Conservation (phyloP, 371 early-diverging fungal genomes). For the Mortierella sp. region DNA sequence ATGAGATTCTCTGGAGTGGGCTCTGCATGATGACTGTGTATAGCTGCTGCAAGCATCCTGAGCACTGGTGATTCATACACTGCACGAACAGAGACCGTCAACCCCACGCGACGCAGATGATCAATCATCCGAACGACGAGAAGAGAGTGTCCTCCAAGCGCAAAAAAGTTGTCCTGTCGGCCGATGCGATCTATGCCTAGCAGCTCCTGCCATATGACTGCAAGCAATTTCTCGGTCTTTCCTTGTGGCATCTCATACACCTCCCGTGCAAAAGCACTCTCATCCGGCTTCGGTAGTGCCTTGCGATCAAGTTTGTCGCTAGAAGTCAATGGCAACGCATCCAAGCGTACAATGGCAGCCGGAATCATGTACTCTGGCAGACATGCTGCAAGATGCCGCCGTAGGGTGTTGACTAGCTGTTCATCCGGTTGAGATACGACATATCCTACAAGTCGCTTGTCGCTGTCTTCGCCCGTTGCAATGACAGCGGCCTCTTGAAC, state of each 20-base stretch:
- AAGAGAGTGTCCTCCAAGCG: conserved; percentile 23
- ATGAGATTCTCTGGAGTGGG: conserved; percentile 13
- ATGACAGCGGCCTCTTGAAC: conserved; percentile 13
- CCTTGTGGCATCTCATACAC: conserved; percentile 12
- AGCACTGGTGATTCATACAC: conserved; percentile 16
- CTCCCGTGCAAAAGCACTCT: no score
- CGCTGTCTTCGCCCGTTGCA: not conserved
- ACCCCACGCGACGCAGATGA: conserved; percentile 1
- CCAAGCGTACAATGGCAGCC: not conserved
- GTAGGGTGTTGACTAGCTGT: not conserved
- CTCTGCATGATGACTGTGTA: not conserved
- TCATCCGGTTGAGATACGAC: not conserved
- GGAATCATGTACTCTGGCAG: conserved; percentile 42
- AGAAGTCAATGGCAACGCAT: no score
- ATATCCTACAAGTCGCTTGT: conserved; percentile 21
- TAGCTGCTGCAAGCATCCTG: conserved; percentile 4
- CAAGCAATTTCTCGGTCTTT: conserved; percentile 1
- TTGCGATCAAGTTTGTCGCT: no score
- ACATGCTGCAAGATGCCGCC: not conserved
- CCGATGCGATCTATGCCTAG: conserved; percentile 7
- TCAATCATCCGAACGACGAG: conserved; percentile 13
- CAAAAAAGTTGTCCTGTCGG: conserved; percentile 28
- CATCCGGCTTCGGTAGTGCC: no score
- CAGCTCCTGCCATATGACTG: conserved; percentile 12
- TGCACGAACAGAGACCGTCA: conserved; percentile 11